These are phyloP conservation scores for Yamadazyma atmosphaerica DNA, from an alignment of 1,139 yeast species.

Conservation along the genomic window DNA sequence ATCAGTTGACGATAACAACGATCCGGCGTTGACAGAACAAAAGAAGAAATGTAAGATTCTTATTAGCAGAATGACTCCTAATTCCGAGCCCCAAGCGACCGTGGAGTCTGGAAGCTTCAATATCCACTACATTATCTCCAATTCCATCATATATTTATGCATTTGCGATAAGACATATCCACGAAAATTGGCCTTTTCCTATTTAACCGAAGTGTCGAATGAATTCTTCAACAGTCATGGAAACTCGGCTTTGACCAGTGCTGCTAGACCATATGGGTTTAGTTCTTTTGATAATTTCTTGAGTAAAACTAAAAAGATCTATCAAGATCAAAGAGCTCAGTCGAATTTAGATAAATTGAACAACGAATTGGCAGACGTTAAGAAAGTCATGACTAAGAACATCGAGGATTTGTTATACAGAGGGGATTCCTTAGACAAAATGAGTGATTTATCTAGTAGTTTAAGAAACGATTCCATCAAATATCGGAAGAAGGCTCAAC, in stretches of 20 bases:
- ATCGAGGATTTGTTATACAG: conserved; percentile 92
- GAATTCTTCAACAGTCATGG: conserved; percentile 86
- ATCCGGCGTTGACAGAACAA: conserved; percentile 61
- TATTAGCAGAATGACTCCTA: conserved; percentile 72
- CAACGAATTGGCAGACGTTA: conserved; percentile 88
- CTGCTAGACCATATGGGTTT: conserved; percentile 85
- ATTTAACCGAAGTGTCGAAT: conserved; percentile 73
- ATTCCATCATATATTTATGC: conserved; percentile 71
- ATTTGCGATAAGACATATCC: conserved; percentile 82
- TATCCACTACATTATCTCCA: conserved; percentile 70
- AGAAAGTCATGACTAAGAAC: conserved; percentile 92
- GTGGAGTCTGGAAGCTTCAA: conserved; percentile 75
- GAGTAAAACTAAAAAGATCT: conserved; percentile 82
- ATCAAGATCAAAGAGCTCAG: conserved; percentile 90
- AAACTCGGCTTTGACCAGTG: conserved; percentile 58
- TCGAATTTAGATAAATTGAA: conserved; percentile 83
- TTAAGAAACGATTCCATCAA: conserved; percentile 82
- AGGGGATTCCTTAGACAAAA: conserved; percentile 90
- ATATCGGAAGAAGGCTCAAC: conserved; percentile 85
- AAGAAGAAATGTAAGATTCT: conserved; percentile 83
- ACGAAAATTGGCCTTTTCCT: conserved; percentile 84
- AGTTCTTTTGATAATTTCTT: conserved; percentile 82
- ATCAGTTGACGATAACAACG: conserved; percentile 82
- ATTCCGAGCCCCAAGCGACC: conserved; percentile 84
- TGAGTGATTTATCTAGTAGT: conserved; percentile 84